Conservation (phyloP, 208 protist genomes). For the Trypanosoma grayi region DNA sequence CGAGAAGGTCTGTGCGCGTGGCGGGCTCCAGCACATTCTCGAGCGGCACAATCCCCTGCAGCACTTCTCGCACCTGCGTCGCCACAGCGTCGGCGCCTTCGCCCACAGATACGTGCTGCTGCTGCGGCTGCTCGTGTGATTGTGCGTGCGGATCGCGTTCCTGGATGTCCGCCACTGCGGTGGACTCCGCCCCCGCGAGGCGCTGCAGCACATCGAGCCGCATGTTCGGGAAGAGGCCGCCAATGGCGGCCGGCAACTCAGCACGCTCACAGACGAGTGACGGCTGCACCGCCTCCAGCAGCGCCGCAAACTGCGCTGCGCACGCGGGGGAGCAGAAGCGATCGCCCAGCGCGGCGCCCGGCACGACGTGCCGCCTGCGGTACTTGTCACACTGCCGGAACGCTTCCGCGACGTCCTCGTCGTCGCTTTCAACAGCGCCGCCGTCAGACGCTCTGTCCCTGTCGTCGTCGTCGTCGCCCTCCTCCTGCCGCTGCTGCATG, state of each 20-base stretch:
- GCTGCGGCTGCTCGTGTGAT: neutral
- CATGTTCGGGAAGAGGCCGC: constrained; percentile 67
- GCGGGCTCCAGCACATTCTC: constrained; percentile 34
- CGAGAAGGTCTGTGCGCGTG: neutral
- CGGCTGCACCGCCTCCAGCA: constrained; percentile 25
- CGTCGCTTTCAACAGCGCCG: constrained; percentile 22
- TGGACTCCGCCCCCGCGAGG: constrained; percentile 49
- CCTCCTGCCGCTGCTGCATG: neutral
- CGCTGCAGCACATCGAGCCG: constrained; percentile 38
- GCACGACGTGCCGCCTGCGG: constrained; percentile 28
- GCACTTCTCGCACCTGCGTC: neutral
- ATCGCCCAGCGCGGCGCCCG: constrained; percentile 33
- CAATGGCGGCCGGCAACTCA: constrained; percentile 35
- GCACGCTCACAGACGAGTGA: constrained; percentile 40
- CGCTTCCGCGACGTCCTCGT: constrained; percentile 47
- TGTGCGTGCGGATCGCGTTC: no score
- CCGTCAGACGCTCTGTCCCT: constrained; percentile 12
- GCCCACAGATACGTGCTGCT: neutral
- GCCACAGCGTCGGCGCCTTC: neutral
- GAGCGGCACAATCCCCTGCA: constrained; percentile 33
- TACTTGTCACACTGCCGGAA: constrained; percentile 58
- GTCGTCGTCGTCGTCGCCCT: constrained; percentile 5
- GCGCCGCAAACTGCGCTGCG: constrained; percentile 34
- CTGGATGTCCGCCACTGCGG: constrained; percentile 8
- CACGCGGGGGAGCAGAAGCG: constrained; percentile 74